Conservation (phyloP, 2,329 filamentous ascomycete species). For the Didymellaceae sp. region DNA sequence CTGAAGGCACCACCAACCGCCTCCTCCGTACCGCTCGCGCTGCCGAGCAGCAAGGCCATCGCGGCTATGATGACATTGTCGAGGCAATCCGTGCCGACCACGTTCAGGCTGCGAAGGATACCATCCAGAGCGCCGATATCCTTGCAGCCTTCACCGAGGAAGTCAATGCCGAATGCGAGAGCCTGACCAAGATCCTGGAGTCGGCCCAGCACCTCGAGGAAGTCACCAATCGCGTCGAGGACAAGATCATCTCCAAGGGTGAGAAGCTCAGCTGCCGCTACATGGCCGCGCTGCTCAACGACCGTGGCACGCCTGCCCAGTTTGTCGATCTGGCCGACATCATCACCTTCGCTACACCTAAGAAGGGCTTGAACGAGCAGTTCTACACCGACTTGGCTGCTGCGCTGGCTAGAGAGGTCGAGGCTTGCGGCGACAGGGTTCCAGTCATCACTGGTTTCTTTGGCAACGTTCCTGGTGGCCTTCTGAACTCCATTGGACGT, state of each 20-base stretch:
- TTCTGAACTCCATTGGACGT: constrained; percentile 89
- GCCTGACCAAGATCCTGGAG: constrained; percentile 76
- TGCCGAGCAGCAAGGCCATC: constrained; percentile 50
- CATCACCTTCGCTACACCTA: constrained; percentile 65
- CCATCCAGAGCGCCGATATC: constrained; percentile 49
- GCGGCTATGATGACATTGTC: constrained; percentile 75
- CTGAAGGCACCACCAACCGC: constrained; percentile 89
- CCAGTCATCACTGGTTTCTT: constrained; percentile 84
- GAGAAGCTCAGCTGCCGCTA: constrained; percentile 95
- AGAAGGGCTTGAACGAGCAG: constrained; percentile 51
- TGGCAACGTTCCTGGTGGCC: constrained; percentile 86
- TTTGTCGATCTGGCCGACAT: constrained; percentile 89
- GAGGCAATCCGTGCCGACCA: constrained; percentile 85
- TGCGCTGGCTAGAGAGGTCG: constrained; percentile 52
- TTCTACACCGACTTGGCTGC: constrained; percentile 55
- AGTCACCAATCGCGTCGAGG: constrained; percentile 59
- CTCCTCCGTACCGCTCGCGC: constrained; percentile 57
- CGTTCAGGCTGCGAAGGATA: constrained; percentile 69
- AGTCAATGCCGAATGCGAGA: constrained; percentile 80
- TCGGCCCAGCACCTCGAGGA: constrained; percentile 65
- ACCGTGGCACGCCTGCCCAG: constrained; percentile 80
- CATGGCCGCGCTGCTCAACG: constrained; percentile 83
- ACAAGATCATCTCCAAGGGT: constrained; percentile 88
- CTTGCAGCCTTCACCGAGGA: constrained; percentile 65
- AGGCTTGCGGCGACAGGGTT: constrained; percentile 52